Evolutionary conservation across 352 stramenopile genomes (phyloP).

Genomic region (Pythium vanterpoolii): DNA sequence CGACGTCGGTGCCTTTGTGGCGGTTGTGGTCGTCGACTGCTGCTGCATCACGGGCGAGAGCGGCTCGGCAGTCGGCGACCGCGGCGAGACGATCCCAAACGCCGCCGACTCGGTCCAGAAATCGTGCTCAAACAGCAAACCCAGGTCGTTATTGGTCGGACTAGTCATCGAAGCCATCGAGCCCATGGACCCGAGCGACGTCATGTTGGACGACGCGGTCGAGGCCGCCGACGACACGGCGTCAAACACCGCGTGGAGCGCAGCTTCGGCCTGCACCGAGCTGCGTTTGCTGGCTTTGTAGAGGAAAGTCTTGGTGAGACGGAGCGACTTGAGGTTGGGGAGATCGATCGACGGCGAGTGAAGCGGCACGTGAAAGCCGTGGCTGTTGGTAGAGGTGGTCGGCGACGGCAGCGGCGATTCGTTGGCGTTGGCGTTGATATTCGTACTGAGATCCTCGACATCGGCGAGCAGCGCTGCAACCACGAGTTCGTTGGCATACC

Average conservation of each 20-base stretch:
- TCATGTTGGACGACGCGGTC: constrained; percentile 12
- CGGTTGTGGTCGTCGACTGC: background rate
- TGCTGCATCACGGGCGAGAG: constrained; percentile 11
- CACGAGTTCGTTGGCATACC: constrained; percentile 68
- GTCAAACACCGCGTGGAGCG: constrained; percentile 66
- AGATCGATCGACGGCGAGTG: background rate
- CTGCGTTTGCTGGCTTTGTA: constrained; percentile 72
- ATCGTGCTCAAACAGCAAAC: constrained; percentile 44
- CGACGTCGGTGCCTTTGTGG: constrained; percentile 3
- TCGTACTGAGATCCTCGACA: no score
- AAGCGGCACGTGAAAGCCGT: background rate
- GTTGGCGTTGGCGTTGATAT: no score
- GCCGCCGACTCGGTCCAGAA: constrained; percentile 42
- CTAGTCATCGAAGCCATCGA: constrained; percentile 11
- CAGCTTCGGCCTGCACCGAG: constrained; percentile 61
- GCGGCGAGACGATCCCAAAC: constrained; percentile 20
- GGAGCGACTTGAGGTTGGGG: constrained; percentile 8
- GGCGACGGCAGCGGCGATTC: constrained; percentile 6
- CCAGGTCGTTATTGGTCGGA: constrained; percentile 27
- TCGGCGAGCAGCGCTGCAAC: constrained; percentile 31
- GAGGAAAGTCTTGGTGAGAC: constrained; percentile 52
- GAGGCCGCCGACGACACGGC: constrained; percentile 38
- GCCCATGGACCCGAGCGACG: constrained; percentile 3
- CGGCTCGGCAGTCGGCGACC: constrained; percentile 8
- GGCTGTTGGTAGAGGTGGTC: no score